Base-by-base conservation (phyloP, 331 rosid species). In the Quercus lobata region DNA sequence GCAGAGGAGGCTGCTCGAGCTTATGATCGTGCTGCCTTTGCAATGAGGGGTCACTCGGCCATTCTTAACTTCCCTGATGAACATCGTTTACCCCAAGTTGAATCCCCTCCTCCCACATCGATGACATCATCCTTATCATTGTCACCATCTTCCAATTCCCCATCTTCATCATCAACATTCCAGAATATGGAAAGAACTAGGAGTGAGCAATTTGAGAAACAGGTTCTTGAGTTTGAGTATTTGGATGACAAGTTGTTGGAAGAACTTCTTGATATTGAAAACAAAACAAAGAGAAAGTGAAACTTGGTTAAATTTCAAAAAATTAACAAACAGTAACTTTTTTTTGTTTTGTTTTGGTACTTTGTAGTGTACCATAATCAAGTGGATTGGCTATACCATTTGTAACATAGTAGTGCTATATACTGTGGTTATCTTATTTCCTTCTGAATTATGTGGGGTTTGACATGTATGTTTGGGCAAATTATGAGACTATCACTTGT, bases 1-100 rank as follows among this genome's bases (percentile, higher is more conserved):
- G 95, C 87, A 0, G 83, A 88, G 66, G 97, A 90, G 63, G 97
- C 94, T 5, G 97, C 97, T 2, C 77, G 97, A 71, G 97, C 97
- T 72, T 93, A 91, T 49, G 97, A 91, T 72, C 81, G 81, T 35
- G 97, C 92, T 29, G 97, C 97, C 29, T 88, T 83, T 75, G 72
- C 84, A 5, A 89, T 90, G 93, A 90, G 92, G 80, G 97, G 97
- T 34, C 7, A 34, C 58, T 56, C 30, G 10, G 97, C 97, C 10
- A 84, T 89, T 76, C 93, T 93, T n/a, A 93, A 91, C 54, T 93
- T 90, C 65, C 93, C 97, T 4, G 24, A 71, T 9, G 92, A 93
- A 65, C n/a, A 89, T 58, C 29, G 14, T 16, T 49, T 49, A 11
- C 46, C 41, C 76, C 75, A 66, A 22, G 80, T 21, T 53, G 30